phyloP scores from a whole-genome alignment of 345 rosid genomes.

The Dimocarpus longan region DNA sequence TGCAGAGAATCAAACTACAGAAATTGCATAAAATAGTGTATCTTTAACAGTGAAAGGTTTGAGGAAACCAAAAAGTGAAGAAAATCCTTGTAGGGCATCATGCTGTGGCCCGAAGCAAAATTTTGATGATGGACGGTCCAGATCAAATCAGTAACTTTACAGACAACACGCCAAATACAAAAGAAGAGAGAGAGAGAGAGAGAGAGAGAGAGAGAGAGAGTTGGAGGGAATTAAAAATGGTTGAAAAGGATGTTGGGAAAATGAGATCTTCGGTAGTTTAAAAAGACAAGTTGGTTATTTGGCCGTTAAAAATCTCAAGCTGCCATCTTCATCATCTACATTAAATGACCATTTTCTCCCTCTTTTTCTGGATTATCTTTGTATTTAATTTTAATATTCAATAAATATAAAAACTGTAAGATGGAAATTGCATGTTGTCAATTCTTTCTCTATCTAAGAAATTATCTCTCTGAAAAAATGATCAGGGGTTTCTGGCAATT shows the following conservation, averaged over 20 bases:
- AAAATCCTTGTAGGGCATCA: slow-evolving; percentile 13
- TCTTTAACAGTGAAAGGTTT: slow-evolving; percentile 25
- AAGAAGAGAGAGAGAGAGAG: too few relatives aligned
- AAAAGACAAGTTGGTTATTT: slow-evolving; percentile 21
- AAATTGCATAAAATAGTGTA: not conserved
- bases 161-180: not conserved
- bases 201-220: too few relatives aligned
- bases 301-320: slow-evolving; percentile 17
- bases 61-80: slow-evolving; percentile 14
- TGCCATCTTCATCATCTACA: not conserved
- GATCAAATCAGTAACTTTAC: not conserved
- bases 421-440: too few relatives aligned
- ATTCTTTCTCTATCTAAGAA: not conserved
- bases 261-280: not conserved
- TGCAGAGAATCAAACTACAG: not conserved
- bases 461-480: too few relatives aligned
- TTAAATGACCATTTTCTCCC: not conserved
- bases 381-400: too few relatives aligned
- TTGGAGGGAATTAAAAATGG: too few relatives aligned
- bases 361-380: too few relatives aligned
- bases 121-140: slow-evolving; percentile 16
- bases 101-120: not conserved
- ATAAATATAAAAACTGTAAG: too few relatives aligned
- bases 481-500: not conserved
- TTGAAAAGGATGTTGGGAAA: not conserved